Base-by-base conservation (phyloP, 108 stramenopile species). In the Stephanodiscus minutulus region DNA sequence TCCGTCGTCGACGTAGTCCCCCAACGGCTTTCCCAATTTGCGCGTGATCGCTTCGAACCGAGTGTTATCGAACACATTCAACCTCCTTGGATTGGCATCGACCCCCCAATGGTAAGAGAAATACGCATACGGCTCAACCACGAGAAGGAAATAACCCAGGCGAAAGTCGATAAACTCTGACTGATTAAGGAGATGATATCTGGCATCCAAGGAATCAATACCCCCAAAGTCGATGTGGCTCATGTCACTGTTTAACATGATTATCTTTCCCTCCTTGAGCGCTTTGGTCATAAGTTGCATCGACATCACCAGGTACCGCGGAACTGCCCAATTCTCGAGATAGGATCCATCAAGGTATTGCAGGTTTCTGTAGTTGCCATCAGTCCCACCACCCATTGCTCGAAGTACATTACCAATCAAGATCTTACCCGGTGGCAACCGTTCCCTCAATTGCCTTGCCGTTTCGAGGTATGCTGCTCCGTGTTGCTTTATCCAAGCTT, bases 321-420 rank as follows among this genome's bases (percentile, higher is more conserved):
- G 50, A 48, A 49, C 55, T 15, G 48, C 28, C 78, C 78, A 79
- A 10, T 61, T 54, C 24, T 79, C 78, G 7, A 79, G 50, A 36
- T 79, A 79, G 3, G 72, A 73, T 5, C 78, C 78, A 68, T 79
- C 78, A 21, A 79, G 62, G 28, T 79, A 73, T 61, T 71, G 64
- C 4, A 78, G 64, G 57, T 53, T 53, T 56, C 29, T 56, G 29
- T 56, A 28, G 21, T 60, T 60, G 36, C 35, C 35, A 60, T 41
- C 35, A 17, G 59, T 21, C 1, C 49, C 27, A 47, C 29, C 36
- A 24, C 60, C n/a, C n/a, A n/a, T 31, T 28, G 71, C 60, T 24
- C 72, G 61, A 18, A 79, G 47, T 22, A 62, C 72, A 52, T 79
- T 79, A 0, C 78, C 78, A 52, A 79, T 73, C 35, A 79, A 46